Base-by-base conservation (phyloP, 1,139 yeast species). In the Suhomyces anneliseae region DNA sequence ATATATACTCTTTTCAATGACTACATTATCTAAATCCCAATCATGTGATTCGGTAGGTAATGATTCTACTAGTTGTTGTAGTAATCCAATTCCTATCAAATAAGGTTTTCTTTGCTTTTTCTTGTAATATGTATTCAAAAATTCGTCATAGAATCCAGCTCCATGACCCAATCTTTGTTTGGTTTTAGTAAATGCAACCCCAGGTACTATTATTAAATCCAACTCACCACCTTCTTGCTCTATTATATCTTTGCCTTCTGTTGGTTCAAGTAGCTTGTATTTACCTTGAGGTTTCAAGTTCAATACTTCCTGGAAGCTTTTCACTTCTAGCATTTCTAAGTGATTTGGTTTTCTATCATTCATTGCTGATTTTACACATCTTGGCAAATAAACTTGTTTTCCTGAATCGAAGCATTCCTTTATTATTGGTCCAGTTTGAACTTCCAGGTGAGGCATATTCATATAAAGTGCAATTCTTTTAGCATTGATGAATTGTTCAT, bases 61-160 rank as follows among this genome's bases (percentile, higher is more conserved):
- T 1, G 59, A 56, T 0, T 69, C 72, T 0, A 85, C 76, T n/a
- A 88, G 58, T 55, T 92, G 95, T 59, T 86, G 87, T 11, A 70
- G 61, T 8, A 92, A 70, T 0, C 95, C 95, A 7, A 90, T 65
- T 0, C 93, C 96, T 2, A 88, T 62, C 35, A 85, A 58, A 36
- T 60, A 62, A 0, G 87, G 87, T 27, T 45, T 56, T 24, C 49
- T 55, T 8, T 47, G 56, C 49, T 67, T 64, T 54, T 62, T 65
- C 32, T 63, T 56, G n/a, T 57, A 43, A 57, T 83, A 83, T 39
- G 83, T 69, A 35, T 71, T 68, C 36, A 90, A 73, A 61, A 81
- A 92, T 54, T 85, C 89, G 63, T 93, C 98, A 64, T 93, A 93
- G 64, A 80, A 90, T 0, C 97, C 99, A 9, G 85, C 95, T 1